Evolutionary conservation across 176 grass and related monocot species (phyloP), one percentile per base, ranked within the genome.

Genomic region (Otatea glauca): DNA sequence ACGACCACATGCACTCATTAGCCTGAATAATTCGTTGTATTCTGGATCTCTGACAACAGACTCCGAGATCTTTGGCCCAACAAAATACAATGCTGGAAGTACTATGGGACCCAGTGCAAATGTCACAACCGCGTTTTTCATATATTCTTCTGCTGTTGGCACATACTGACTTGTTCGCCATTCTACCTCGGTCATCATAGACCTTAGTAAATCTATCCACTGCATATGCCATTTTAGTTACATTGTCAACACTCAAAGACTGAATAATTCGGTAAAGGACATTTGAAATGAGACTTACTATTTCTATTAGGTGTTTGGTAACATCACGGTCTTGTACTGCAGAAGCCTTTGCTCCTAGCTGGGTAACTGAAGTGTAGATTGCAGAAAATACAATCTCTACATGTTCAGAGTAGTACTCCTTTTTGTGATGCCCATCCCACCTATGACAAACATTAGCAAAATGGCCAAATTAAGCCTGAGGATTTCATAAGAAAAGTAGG

Each of bases 151-250:
- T 45, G 56, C 2, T 58, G 80, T 82, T 27, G 93, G 90, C 58
- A 82, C 43, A 17, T 68, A 34, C 39, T 76, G 61, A 58, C 39
- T 88, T 25, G 55, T 64, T 14, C 43, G 18, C 93, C 90, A 95
- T 53, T 88, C 84, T 23, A 88, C 83, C 58, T 95, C 93, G 24
- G 74, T 70, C 93, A 92, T 95, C 93, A 91, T 89, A 13, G 88
- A 82, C 70, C 72, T 92, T 43, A 87, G n/a, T 71, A 85, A 38
- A 65, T 65, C 76, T 20, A 87, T 37, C 93, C 93, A 95, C 90
- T 95, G 39, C 27, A 68, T 3, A 79, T 37, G 21, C 10, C 8
- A 66, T 21, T 49, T 49, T 13, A 1, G 47, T 43, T 39, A 37
- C 24, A 7, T 39, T 43, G 9, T 24, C 0, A 69, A 2, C 39